Evolutionary conservation across 1,139 yeast species (phyloP).

Genomic region (Yamadazyma taylorii): DNA sequence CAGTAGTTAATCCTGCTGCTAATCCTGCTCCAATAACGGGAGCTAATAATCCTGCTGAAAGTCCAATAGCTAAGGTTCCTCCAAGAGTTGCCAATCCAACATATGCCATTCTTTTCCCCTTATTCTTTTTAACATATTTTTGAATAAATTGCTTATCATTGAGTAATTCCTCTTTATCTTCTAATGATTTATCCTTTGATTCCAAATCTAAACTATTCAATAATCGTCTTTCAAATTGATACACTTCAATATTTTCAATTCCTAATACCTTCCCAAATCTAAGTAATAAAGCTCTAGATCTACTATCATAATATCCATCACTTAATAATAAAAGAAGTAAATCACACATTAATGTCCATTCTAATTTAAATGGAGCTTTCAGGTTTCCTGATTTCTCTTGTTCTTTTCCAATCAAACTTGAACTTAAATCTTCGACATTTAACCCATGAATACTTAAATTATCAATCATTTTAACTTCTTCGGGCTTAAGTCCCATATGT

Average conservation of each 20-base stretch:
- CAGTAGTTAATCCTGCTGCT: slow-evolving; percentile 94
- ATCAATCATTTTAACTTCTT: slow-evolving; percentile 87
- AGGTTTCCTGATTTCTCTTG: slow-evolving; percentile 14
- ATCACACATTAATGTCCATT: slow-evolving; percentile 95
- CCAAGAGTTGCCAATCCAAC: slow-evolving; percentile 97
- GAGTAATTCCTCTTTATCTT: slow-evolving; percentile 68
- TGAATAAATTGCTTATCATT: slow-evolving; percentile 72
- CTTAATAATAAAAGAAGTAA: slow-evolving; percentile 74
- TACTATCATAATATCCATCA: slow-evolving; percentile 85
- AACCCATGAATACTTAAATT: slow-evolving; percentile 83
- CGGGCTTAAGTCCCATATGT: slow-evolving; percentile 73
- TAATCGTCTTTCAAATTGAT: slow-evolving; percentile 86
- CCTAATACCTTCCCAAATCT: slow-evolving; percentile 63
- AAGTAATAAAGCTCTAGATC: slow-evolving; percentile 76
- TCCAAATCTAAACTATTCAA: slow-evolving; percentile 90
- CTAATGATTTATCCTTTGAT: slow-evolving; percentile 53
- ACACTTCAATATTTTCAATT: slow-evolving; percentile 62
- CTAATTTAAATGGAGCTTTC: slow-evolving; percentile 32
- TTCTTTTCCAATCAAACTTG: slow-evolving; percentile 48
- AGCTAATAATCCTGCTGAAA: slow-evolving; percentile 92
- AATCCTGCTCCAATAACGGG: slow-evolving; percentile 98
- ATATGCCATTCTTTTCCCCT: slow-evolving; percentile 71
- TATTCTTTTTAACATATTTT: slow-evolving; percentile 63
- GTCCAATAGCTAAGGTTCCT: slow-evolving; percentile 90
- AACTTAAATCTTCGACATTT: slow-evolving; percentile 66